These are phyloP conservation scores for Apiotrichum akiyoshidainum DNA, from an alignment of 1,284 basidiomycete species.

Conservation along the genomic window DNA sequence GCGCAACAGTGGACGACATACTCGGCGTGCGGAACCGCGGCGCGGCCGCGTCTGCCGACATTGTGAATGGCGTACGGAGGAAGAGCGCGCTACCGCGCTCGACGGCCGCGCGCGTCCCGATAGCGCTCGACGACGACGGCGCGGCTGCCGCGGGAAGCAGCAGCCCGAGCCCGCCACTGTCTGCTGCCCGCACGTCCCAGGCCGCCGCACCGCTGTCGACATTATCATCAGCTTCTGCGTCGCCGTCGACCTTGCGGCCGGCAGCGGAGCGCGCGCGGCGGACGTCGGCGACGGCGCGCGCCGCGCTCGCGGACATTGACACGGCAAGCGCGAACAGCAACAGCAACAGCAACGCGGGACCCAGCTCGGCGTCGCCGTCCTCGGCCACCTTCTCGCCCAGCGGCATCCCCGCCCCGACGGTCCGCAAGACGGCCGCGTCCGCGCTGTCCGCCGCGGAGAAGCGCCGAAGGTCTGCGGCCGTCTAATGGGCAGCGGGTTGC, in stretches of 20 bases:
- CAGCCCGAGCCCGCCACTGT: neutral
- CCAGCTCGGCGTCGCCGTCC: neutral
- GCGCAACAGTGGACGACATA: constrained; percentile 13
- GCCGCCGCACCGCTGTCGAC: neutral
- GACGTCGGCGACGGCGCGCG: neutral
- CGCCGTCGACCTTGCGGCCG: neutral
- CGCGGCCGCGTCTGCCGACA: neutral
- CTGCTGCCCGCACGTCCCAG: neutral
- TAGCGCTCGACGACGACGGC: neutral
- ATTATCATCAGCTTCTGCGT: neutral
- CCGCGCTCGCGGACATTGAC: neutral
- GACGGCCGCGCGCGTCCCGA: neutral
- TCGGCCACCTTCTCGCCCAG: neutral
- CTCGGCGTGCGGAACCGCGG: constrained; percentile 8
- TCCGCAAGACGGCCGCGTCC: neutral
- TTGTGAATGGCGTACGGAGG: constrained; percentile 15
- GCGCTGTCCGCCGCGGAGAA: neutral
- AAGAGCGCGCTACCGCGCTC: constrained; percentile 19
- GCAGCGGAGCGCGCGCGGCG: neutral
- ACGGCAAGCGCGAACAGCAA: neutral
- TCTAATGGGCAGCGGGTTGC: neutral
- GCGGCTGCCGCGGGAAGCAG: neutral
- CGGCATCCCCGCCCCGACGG: neutral
- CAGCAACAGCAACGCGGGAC: neutral
- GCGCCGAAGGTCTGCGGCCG: neutral